These are phyloP conservation scores for Malania oleifera DNA, from an alignment of 164 flowering plant genomes.

Conservation along the genomic window DNA sequence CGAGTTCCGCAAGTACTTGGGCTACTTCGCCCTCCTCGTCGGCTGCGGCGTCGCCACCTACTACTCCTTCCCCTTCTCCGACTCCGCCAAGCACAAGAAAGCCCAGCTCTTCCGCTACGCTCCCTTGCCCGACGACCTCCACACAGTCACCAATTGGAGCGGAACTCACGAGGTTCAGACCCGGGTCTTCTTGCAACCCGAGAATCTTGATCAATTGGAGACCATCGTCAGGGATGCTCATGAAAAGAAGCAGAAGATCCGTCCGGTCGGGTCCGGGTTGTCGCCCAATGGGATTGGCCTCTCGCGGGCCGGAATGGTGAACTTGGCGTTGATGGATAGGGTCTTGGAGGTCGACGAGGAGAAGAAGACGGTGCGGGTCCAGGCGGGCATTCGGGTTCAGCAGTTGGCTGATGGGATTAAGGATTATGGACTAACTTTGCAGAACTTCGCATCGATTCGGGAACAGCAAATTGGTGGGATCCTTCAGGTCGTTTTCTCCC, in stretches of 20 bases:
- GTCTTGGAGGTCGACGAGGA: constrained; percentile 83
- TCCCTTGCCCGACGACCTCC: constrained; percentile 91
- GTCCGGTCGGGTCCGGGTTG: constrained; percentile 93
- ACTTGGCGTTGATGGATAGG: constrained; percentile 84
- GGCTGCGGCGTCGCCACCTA: constrained; percentile 88
- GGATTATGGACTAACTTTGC: constrained; percentile 78
- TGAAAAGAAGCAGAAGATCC: constrained; percentile 50
- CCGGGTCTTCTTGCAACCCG: constrained; percentile 77
- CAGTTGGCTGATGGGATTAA: constrained; percentile 83
- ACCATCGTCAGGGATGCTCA: constrained; percentile 50
- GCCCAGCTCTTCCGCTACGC: constrained; percentile 89
- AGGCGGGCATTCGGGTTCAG: constrained; percentile 92
- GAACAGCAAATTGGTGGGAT: constrained; percentile 99
- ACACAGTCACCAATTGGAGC: constrained; percentile 95
- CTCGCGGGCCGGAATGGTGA: constrained; percentile 86
- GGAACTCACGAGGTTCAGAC: constrained; percentile 96
- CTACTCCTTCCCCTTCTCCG: constrained; percentile 93
- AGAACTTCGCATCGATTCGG: constrained; percentile 94
- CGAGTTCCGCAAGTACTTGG: constrained; percentile 79
- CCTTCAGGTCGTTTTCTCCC: constrained; percentile 53
- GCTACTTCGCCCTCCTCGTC: constrained; percentile 67
- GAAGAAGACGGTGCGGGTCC: constrained; percentile 72
- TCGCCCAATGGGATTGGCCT: constrained; percentile 95
- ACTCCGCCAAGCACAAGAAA: constrained; percentile 81
- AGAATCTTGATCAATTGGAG: constrained; percentile 55